Evolutionary conservation across 106 monocot species (phyloP).

Genomic region (Apostasia shenzhenica): DNA sequence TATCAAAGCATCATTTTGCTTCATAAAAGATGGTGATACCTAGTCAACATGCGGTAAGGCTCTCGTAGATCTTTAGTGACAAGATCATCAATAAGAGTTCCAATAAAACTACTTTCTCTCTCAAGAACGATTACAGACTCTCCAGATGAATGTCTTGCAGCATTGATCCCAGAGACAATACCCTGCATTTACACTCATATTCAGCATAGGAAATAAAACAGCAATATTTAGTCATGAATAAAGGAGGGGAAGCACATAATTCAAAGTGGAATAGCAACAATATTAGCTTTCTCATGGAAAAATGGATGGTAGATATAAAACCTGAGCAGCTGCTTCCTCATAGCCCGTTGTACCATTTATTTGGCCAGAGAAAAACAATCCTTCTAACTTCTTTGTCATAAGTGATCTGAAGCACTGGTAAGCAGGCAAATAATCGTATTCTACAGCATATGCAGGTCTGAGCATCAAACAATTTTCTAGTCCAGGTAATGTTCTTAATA

Average conservation of each 20-base stretch:
- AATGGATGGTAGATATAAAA: slow-evolving; percentile 10
- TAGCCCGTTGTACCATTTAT: slow-evolving; percentile 99
- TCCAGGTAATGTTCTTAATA: slow-evolving; percentile 89
- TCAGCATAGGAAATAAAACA: slow-evolving; percentile 1
- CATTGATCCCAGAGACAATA: slow-evolving; percentile 91
- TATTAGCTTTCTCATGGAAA: neutral
- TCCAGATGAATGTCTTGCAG: slow-evolving; percentile 83
- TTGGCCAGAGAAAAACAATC: slow-evolving; percentile 96
- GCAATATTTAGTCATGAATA: neutral
- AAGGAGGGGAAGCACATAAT: neutral
- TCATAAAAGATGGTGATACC: slow-evolving; percentile 34
- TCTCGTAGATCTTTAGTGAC: slow-evolving; percentile 98
- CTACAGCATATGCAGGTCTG: slow-evolving; percentile 97
- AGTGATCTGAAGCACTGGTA: slow-evolving; percentile 94
- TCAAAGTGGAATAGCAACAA: neutral
- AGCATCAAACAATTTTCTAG: slow-evolving; percentile 93
- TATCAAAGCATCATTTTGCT: too few species aligned
- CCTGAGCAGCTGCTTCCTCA: slow-evolving; percentile 99
- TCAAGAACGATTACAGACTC: slow-evolving; percentile 84
- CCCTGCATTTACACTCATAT: slow-evolving; percentile 35
- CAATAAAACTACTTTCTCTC: slow-evolving; percentile 97
- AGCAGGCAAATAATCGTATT: slow-evolving; percentile 94
- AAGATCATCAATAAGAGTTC: slow-evolving; percentile 98
- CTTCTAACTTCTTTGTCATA: slow-evolving; percentile 93
- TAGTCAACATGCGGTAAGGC: slow-evolving; percentile 97